Evolutionary conservation across 495 filamentous ascomycete species (phyloP), one percentile per base, ranked within the genome.

Genomic region (Xylaria venustula): DNA sequence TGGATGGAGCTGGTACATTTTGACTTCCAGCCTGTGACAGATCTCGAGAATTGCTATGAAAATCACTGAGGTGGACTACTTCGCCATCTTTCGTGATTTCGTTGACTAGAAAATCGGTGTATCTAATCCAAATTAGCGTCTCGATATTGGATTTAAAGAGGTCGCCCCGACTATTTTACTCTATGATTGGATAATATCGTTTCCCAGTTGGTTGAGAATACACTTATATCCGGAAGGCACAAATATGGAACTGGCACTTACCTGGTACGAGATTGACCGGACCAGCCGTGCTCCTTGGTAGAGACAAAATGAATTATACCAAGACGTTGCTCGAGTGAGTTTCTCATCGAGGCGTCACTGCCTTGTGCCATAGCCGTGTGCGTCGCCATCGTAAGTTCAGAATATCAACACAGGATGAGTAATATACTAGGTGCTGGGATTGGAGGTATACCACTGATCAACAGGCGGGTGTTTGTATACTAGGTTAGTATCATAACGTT

Each of bases 101-200:
- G 71, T 97, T 91, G 58, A 98, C 94, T 49, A 93, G 76, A 73
- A 98, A 98, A 71, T 98, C 94, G 14, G 93, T 96, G 74, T 92
- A 98, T 65, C 91, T 94, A 25, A 47, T 14, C 48, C 11, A 22
- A 22, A 26, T 72, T 49, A 74, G 68, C 45, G 54, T 8, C 22
- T 28, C 19, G 14, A 17, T 25, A 19, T 45, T 40, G 8, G 47
- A n/a, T 25, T 12, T 6, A 50, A 37, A 47, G 40, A 60, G 19
- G 2, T 8, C 7, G 49, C 25, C 36, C 19, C 5, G n/a, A n/a
- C n/a, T n/a, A n/a, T n/a, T n/a, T n/a, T n/a, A n/a, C n/a, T n/a
- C n/a, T n/a, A n/a, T n/a, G n/a, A n/a, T n/a, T n/a, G n/a, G n/a
- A n/a, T n/a, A n/a, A n/a, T n/a, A n/a, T n/a, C n/a, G n/a, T n/a